Conservation (phyloP, 2,329 filamentous ascomycete species). For the Pseudogymnoascus sp. region DNA sequence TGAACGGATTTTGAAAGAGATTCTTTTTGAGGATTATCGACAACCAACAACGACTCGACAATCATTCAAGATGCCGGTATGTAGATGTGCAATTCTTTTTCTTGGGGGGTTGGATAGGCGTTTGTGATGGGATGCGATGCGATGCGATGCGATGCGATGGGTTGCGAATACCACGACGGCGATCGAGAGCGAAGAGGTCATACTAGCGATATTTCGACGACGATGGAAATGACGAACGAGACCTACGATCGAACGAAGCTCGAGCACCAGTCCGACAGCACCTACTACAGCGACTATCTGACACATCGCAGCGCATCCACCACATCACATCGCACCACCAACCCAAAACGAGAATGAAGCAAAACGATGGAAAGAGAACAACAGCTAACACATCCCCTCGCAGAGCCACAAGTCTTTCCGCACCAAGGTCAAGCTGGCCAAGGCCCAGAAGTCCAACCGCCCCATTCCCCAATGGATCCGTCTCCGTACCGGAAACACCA, state of each 20-base stretch:
- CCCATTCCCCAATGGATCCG: constrained; percentile 99
- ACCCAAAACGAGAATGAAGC: neutral
- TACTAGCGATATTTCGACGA: neutral
- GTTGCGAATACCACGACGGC: constrained; percentile 5
- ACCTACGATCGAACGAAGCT: neutral
- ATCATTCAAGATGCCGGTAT: constrained; percentile 48
- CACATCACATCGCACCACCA: neutral
- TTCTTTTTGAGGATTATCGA: neutral
- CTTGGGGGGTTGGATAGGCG: constrained; percentile 12
- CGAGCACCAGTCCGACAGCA: neutral
- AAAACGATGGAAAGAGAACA: constrained; percentile 14
- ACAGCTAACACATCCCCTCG: constrained; percentile 18
- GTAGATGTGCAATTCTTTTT: constrained; percentile 21
- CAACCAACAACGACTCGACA: constrained; percentile 17
- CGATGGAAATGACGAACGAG: neutral
- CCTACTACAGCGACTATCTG: neutral
- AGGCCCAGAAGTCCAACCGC: constrained; percentile 99
- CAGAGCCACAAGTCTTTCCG: constrained; percentile 99
- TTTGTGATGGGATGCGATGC: neutral
- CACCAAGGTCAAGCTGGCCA: constrained; percentile 99
- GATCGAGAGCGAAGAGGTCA: neutral
- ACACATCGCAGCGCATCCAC: neutral
- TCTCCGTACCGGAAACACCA: constrained; percentile 96
- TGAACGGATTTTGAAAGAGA: neutral
- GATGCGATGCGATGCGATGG: neutral